Conservation (phyloP, 2,329 filamentous ascomycete genomes). For the Myriosclerotinia curreyana region DNA sequence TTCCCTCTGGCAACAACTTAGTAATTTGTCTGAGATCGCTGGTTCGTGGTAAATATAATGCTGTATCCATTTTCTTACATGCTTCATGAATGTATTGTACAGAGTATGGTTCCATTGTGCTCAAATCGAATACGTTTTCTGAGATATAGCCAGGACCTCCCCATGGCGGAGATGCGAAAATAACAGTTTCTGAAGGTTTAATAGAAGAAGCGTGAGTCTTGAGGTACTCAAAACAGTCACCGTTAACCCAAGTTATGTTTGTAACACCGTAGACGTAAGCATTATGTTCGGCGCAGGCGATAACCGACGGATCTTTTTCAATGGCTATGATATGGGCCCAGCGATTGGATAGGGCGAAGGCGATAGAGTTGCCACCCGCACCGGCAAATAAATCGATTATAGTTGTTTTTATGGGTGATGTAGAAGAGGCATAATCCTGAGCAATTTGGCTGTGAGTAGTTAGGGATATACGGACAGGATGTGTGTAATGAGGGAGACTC, state of each 20-base stretch:
- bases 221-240: conserved; percentile 68
- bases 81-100: conserved; percentile 59
- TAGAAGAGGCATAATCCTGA: conserved; percentile 57
- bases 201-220: conserved; percentile 27
- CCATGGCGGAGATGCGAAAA: conserved; percentile 75
- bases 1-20: conserved; percentile 46
- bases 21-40: conserved; percentile 80
- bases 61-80: conserved; percentile 59
- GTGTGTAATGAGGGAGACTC: conserved; percentile 37
- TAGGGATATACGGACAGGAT: conserved; percentile 1
- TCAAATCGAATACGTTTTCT: conserved; percentile 75
- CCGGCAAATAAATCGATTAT: conserved; percentile 89
- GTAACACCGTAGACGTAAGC: conserved; percentile 78
- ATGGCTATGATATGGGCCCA: conserved; percentile 87
- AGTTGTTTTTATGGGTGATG: conserved; percentile 29
- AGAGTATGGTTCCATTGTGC: conserved; percentile 84
- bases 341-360: conserved; percentile 76
- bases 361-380: conserved; percentile 89
- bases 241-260: conserved; percentile 80
- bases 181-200: conserved; percentile 42
- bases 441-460: conserved; percentile 63
- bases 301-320: conserved; percentile 74
- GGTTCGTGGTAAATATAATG: conserved; percentile 81
- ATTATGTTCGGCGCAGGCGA: conserved; percentile 91
- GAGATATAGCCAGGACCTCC: conserved; percentile 64